Percentiles rank a stretch among this genome's conserved stretches.
phyloP scores from a whole-genome alignment of 441 rosid species.

The Gossypium gossypioides region DNA sequence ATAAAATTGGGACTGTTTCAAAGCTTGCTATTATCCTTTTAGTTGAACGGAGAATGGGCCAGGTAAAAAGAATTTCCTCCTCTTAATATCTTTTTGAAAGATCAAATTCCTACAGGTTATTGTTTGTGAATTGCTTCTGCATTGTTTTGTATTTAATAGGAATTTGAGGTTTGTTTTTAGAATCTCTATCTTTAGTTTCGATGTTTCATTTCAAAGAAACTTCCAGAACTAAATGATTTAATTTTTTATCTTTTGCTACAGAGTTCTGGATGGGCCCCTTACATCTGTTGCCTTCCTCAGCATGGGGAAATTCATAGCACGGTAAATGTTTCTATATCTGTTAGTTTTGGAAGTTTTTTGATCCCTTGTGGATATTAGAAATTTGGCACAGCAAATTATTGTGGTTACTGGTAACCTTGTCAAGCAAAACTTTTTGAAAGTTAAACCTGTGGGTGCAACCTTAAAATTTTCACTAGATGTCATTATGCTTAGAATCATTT shows the following conservation, averaged over 20 bases:
- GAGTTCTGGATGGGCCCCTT: constrained; percentile 70
- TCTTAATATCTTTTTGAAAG: background rate
- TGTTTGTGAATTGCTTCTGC: constrained; percentile 10
- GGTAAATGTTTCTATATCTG: constrained; percentile 27
- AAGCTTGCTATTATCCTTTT: constrained; percentile 58
- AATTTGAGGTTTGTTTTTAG: background rate
- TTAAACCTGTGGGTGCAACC: background rate
- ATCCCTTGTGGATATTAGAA: background rate
- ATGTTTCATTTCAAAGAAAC: background rate
- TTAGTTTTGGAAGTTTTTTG: background rate
- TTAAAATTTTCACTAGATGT: background rate
- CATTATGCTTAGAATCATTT: background rate
- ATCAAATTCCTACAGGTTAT: background rate
- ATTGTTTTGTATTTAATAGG: background rate
- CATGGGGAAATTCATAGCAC: constrained; percentile 54
- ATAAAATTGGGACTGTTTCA: constrained; percentile 38
- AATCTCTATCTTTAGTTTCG: background rate
- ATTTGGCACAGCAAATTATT: background rate
- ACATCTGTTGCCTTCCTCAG: constrained; percentile 57
- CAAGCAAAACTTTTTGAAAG: background rate
- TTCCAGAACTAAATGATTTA: constrained; percentile 6
- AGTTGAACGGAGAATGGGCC: constrained; percentile 39
- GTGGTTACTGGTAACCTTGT: background rate
- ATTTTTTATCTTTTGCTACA: constrained; percentile 17
- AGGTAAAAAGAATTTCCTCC: constrained; percentile 26